Base-by-base conservation (phyloP, 2,329 filamentous ascomycete species). In the Exserohilum rostratum region DNA sequence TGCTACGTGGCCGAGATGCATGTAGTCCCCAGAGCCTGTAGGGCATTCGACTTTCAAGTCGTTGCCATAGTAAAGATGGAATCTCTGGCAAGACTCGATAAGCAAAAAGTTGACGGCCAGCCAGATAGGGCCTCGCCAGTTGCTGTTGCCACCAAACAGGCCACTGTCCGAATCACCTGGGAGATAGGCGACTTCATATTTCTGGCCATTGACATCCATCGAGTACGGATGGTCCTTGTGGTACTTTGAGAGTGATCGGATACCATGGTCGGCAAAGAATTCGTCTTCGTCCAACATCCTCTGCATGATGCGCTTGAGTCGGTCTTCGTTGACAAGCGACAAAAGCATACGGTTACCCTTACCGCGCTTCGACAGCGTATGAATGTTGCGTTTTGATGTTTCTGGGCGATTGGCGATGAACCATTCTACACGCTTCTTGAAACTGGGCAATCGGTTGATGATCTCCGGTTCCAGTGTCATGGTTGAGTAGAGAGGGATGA, bases 131-230 rank as follows among this genome's bases (percentile, higher is more conserved):
- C 80, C 93, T 78, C 93, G 87, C 93, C 93, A 98, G 77, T 98
- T 98, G 76, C 92, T 96, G 83, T 98, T 98, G 63, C 93, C 93
- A 48, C 93, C 93, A 69, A 98, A 98, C 5, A 98, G 84, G 3
- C 91, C 91, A 68, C 90, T 96, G 78, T 98, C 93, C 0, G 93
- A 97, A 72, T 98, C 93, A n/a, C 93, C 95, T 1, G 95, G 88
- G 15, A 98, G 87, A 70, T 98, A 98, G 66, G 87, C 85, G 35
- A 98, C 93, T 53, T 87, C 85, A 79, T 96, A 98, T 27, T 83
- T 84, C 73, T 97, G 91, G 0, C 91, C 92, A 62, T 98, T 96
- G 55, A 97, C 93, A 49, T 96, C 89, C 93, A 98, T 98, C 1
- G 90, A 90, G 74, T 91, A 95, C 0, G 95, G 95, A 63, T 97